Conservation (phyloP, 768 basidiomycete species). For the Termitomyces sp. region DNA sequence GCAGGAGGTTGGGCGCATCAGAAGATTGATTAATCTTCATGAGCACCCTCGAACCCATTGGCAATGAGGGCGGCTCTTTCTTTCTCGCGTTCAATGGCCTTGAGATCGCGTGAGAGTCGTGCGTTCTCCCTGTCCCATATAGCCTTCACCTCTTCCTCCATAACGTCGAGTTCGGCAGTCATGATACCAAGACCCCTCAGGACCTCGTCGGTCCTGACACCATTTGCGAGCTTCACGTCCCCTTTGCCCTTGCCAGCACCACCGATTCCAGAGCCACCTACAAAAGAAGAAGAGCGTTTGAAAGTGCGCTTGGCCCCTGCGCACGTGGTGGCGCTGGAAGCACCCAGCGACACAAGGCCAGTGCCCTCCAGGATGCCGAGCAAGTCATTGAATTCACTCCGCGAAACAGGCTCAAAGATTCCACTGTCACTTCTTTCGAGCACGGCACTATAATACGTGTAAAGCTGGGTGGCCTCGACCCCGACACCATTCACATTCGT, state of each 20-base stretch:
- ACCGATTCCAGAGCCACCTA: constrained; percentile 27
- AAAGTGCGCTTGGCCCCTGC: constrained; percentile 42
- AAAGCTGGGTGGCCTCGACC: constrained; percentile 57
- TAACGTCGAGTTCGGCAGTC: constrained; percentile 27
- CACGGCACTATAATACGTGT: constrained; percentile 56
- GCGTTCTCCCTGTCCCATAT: constrained; percentile 51
- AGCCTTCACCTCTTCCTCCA: constrained; percentile 43
- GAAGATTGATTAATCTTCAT: constrained; percentile 11
- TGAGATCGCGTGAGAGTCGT: constrained; percentile 38
- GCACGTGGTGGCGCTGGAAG: constrained; percentile 1
- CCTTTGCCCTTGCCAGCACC: constrained; percentile 32
- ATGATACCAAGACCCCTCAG: constrained; percentile 61
- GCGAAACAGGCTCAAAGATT: constrained; percentile 58
- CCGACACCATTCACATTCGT: constrained; percentile 23
- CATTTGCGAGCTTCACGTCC: constrained; percentile 54
- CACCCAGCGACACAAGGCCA: constrained; percentile 36
- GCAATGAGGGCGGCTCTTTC: constrained; percentile 6
- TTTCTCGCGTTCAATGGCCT: constrained; percentile 20
- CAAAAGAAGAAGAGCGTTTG: constrained; percentile 55
- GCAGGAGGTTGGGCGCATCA: background rate
- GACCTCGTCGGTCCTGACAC: constrained; percentile 62
- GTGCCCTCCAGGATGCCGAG: constrained; percentile 67
- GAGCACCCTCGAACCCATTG: constrained; percentile 16
- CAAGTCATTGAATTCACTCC: constrained; percentile 74
- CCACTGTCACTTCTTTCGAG: constrained; percentile 51